Evolutionary conservation across 371 early-diverging fungal genomes (phyloP).

Genomic region (Mortierella polycephala): DNA sequence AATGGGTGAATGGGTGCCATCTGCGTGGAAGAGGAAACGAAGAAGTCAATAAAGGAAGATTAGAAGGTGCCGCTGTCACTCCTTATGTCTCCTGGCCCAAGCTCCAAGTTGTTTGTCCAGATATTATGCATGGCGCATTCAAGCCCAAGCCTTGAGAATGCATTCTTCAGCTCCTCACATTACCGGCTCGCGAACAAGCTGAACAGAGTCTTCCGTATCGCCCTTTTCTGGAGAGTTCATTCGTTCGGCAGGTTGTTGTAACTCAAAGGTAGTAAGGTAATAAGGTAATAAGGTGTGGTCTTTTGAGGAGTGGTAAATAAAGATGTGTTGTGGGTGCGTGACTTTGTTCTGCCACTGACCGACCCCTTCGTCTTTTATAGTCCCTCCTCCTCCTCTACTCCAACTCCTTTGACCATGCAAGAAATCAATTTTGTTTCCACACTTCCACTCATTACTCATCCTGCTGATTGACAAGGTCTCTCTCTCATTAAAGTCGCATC

Average conservation of each 20-base stretch:
- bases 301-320: neutral
- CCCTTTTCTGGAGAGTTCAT: constrained; percentile 16
- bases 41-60: neutral
- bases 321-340: neutral
- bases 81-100: no score
- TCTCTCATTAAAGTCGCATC: no score
- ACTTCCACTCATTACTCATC: no score
- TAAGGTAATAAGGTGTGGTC: neutral
- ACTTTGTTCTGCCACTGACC: no score
- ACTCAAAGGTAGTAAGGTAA: neutral
- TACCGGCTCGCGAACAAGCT: constrained; percentile 24
- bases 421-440: no score
- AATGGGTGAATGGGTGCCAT: constrained; percentile 1
- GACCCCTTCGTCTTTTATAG: no score
- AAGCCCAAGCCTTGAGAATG: neutral
- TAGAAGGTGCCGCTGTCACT: neutral
- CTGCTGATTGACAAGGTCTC: no score
- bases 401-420: no score
- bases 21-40: neutral
- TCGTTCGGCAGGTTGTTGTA: neutral
- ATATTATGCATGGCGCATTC: neutral
- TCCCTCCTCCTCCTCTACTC: neutral
- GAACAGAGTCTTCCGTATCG: constrained; percentile 18
- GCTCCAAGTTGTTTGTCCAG: neutral
- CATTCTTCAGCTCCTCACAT: neutral